Base-by-base conservation (phyloP, 1,139 yeast species). In the Blastobotrys apis region DNA sequence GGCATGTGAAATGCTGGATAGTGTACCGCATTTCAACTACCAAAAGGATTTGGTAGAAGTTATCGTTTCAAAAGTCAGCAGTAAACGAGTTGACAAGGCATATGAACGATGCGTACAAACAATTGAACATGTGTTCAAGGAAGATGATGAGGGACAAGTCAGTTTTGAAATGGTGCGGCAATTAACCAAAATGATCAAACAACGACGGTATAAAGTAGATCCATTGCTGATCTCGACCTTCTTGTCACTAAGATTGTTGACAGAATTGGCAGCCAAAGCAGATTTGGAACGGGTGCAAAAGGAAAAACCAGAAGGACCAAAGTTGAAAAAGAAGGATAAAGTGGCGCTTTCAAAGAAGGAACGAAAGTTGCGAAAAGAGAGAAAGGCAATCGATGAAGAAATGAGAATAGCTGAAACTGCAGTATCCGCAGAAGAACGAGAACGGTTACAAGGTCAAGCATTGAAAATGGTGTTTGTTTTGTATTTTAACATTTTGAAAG, bases 311-410 rank as follows among this genome's bases (percentile, higher is more conserved):
- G 70, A 71, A 33, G 70, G 67, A 21, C 67, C 69, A 10, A 83
- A 81, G 57, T 45, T 82, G 33, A 81, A 78, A 60, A 88, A 87
- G 71, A 86, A 88, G 62, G 94, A 92, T 62, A 73, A 97, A 55
- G 86, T 85, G 5, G 95, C 90, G 68, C 67, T 90, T 45, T 81
- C 94, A 10, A 92, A 90, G 65, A 85, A 84, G 62, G 92, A 90
- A 65, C 75, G 84, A 54, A 92, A 92, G 59, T 83, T 80, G 15
- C 75, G 95, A 53, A 90, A 88, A 60, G 97, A 90, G 60, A 73
- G 84, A 57, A 85, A 84, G 56, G 80, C 75, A 53, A 90, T 92
- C 50, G 97, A 90, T 52, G 87, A 84, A 58, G 98, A 92, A 65
- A 73, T 88, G 79, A 74, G 83, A 54, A 76, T 72, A 52, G 97